Conservation (phyloP, 345 rosid species). For the Cochlearia excelsa region DNA sequence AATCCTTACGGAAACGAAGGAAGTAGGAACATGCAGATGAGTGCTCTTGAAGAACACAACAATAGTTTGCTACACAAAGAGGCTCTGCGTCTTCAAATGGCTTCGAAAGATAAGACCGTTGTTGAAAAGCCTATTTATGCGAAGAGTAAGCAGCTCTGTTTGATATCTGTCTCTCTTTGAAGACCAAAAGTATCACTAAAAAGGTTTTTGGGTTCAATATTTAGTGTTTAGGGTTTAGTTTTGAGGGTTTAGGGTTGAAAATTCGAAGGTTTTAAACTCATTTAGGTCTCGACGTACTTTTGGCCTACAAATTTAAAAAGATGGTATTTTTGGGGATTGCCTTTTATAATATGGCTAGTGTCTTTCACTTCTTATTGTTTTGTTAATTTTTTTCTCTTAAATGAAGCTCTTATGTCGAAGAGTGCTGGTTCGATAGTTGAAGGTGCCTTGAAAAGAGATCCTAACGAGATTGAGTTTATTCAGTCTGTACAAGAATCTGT, state of each 20-base stretch:
- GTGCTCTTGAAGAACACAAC: constrained; percentile 97
- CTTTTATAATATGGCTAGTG: constrained; percentile 11
- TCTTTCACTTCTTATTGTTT: constrained; percentile 25
- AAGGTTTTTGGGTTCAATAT: no score
- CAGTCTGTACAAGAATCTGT: constrained; percentile 94
- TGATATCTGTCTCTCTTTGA: constrained; percentile 1
- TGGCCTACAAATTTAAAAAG: not conserved
- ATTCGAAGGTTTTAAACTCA: not conserved
- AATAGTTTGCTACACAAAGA: constrained; percentile 99
- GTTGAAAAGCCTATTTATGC: constrained; percentile 86
- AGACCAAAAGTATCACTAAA: not conserved
- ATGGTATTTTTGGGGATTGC: not conserved
- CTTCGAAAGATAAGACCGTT: constrained; percentile 90
- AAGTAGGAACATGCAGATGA: constrained; percentile 99
- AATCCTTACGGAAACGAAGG: constrained; percentile 99
- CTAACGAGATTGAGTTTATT: constrained; percentile 88
- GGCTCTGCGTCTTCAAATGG: constrained; percentile 96
- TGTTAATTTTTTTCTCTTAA: constrained; percentile 25
- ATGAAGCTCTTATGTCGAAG: constrained; percentile 98
- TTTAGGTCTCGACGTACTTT: not conserved
- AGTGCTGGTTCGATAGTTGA: constrained; percentile 97
- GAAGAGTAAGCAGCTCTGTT: constrained; percentile 56
- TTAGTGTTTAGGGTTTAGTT: no score
- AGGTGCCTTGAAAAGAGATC: constrained; percentile 86
- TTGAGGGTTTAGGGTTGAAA: no score